Evolutionary conservation across 169 alveolate species (phyloP), one percentile per base, ranked within the genome.

Genomic region (Ichthyophthirius multifiliis): DNA sequence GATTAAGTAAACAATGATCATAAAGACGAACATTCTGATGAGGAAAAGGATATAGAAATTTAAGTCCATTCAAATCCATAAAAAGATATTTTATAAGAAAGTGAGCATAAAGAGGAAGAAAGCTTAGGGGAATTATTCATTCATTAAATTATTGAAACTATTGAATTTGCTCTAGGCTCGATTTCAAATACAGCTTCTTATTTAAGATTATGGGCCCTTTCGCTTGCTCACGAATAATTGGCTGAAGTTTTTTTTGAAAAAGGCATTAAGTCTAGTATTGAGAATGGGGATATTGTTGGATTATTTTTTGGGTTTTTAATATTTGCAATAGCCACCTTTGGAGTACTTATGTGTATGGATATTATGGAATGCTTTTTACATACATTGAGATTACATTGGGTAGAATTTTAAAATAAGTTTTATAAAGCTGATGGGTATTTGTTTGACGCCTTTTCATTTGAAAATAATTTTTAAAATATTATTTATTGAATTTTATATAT

Each of bases 361-460:
- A 88, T 98, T 12, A 88, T 99, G 89, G 99, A 99, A 89, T 98
- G 99, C 83, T 98, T 98, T 92, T 93, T 99, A 63, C 99, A 99
- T 92, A 98, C 99, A 7, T 95, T 99, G 64, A 97, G 99, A 83
- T 94, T 98, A 83, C 99, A 98, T 88, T 98, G 99, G 99, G 99
- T 99, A 43, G 99, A 99, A 88, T 99, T 99, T 93, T 99, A 98
- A 87, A 97, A 96, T 94, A 99, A 98, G 89, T 99, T 99, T 87
- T 99, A 92, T 94, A 97, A 98, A 88, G 99, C 99, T 0, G 99
- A 97, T 88, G 99, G 99, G 5, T 90, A 93, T 84, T 82, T 89
- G 31, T 98, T 98, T 85, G 89, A 71, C 20, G 76, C 76, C 5
- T 74, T 71, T 39, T 71, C 82, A n/a, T 81, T 55, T 43, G 44